Evolutionary conservation across 768 basidiomycete genomes (phyloP).

Genomic region (Collybiopsis confluens): DNA sequence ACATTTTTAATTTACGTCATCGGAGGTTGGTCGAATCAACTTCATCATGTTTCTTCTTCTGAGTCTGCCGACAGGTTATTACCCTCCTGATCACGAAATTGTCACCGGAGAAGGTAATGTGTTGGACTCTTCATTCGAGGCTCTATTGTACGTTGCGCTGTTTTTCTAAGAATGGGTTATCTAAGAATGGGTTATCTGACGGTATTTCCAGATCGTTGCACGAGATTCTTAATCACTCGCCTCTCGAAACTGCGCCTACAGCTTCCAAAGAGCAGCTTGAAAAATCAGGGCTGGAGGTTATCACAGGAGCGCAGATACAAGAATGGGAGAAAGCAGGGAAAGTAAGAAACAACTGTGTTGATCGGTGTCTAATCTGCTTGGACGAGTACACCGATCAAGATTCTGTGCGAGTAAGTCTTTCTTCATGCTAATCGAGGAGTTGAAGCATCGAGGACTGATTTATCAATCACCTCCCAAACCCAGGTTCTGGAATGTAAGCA

Average conservation of each 20-base stretch:
- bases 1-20: conserved; percentile 92
- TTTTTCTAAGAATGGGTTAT: too few species aligned
- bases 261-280: conserved; percentile 83
- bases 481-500: conserved; percentile 84
- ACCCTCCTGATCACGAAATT: conserved; percentile 85
- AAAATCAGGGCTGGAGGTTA: conserved; percentile 73
- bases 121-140: conserved; percentile 70
- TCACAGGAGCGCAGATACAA: conserved; percentile 52
- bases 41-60: background rate
- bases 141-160: conserved; percentile 53
- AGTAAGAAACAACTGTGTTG: conserved; percentile 73
- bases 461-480: too few species aligned
- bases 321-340: conserved; percentile 58
- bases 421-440: too few species aligned
- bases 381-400: conserved; percentile 81
- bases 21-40: conserved; percentile 47
- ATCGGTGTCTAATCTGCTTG: conserved; percentile 83
- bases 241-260: conserved; percentile 61
- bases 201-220: conserved; percentile 70
- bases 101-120: conserved; percentile 67
- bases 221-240: conserved; percentile 72
- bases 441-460: too few species aligned
- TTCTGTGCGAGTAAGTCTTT: conserved; percentile 70
- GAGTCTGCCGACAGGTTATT: conserved; percentile 59
- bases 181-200: too few species aligned